Evolutionary conservation across 2,329 filamentous ascomycete species (phyloP), one percentile per base, ranked within the genome.

Genomic region (Cladobotryum mycophilum): DNA sequence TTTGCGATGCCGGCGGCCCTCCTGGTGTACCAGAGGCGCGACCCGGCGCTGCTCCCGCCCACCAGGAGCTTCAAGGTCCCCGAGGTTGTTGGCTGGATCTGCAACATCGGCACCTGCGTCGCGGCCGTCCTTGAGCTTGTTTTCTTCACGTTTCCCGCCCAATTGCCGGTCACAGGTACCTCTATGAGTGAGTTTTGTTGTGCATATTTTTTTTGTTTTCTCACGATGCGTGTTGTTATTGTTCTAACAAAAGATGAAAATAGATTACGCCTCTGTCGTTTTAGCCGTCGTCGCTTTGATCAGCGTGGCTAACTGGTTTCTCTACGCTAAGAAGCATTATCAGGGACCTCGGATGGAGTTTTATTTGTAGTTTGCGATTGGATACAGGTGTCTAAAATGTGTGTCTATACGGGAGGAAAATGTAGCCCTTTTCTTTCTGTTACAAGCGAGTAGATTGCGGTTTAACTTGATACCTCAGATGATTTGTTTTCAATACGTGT

Each of bases 41-140:
- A 33, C 9, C 15, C 40, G 18, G 25, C 33, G 3, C 36, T 46
- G 7, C 43, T 53, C 34, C 51, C 51, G 7, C 37, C 37, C 1
- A 53, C 50, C 15, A 46, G 51, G 30, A 48, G 41, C 2, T 53
- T 53, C 30, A 38, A 14, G 5, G 47, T 53, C 14, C 51, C 51
- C 1, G 43, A 53, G 37, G 13, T 41, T 12, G 4, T 53, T 12
- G 51, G 51, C 2, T 53, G 51, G 51, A 42, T 22, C 46, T 50
- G 47, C 13, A 53, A 53, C 11, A 30, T 53, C 14, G 47, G 50
- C 9, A 52, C 50, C 9, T 18, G 49, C 18, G 7, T 52, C 18
- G 22, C 50, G n/a, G 47, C 50, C 9, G 41, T 49, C 20, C 18
- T 52, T 9, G 41, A 52, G 11, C 49, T 45, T 9, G 15, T 49